A percentile compares a stretch with the other conserved stretches of the same genome.
phyloP scores from a whole-genome alignment of 1,139 yeast species.

The Candida sanyaensis region DNA sequence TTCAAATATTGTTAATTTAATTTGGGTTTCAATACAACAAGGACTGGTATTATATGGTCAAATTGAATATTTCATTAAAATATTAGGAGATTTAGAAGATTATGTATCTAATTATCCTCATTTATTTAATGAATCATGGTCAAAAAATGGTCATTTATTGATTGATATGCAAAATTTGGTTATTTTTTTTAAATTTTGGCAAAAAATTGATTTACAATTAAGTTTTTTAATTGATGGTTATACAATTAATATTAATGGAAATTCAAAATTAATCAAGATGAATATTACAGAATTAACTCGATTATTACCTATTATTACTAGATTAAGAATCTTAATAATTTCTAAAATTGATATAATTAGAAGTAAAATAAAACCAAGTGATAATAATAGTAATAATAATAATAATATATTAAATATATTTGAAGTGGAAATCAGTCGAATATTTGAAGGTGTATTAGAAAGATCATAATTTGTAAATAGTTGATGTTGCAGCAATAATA shows the following conservation, averaged over 20 bases:
- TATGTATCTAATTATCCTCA: constrained; percentile 48
- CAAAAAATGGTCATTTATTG: neutral
- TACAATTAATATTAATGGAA: constrained; percentile 5
- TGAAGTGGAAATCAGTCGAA: constrained; percentile 37
- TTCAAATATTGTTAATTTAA: constrained; percentile 46
- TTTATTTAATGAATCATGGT: constrained; percentile 9
- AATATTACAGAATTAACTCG: constrained; percentile 50
- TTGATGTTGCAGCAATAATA: too few species aligned
- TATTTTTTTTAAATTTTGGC: constrained; percentile 40
- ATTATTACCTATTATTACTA: constrained; percentile 44
- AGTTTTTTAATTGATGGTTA: constrained; percentile 45
- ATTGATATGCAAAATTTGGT: constrained; percentile 20
- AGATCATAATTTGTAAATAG: constrained; percentile 4
- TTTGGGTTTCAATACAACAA: constrained; percentile 55
- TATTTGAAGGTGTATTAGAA: constrained; percentile 44
- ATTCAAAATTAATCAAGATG: constrained; percentile 19
- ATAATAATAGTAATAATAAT: too few species aligned
- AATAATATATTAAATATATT: constrained; percentile 23
- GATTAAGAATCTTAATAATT: constrained; percentile 43
- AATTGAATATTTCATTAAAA: constrained; percentile 56
- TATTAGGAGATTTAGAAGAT: constrained; percentile 70
- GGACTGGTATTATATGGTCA: constrained; percentile 50
- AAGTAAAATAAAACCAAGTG: constrained; percentile 8
- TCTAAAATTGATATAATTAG: constrained; percentile 20
- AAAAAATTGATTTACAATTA: constrained; percentile 43